These are phyloP conservation scores for Cryomyces antarcticus DNA, from an alignment of 495 filamentous ascomycete species.

Conservation along the genomic window DNA sequence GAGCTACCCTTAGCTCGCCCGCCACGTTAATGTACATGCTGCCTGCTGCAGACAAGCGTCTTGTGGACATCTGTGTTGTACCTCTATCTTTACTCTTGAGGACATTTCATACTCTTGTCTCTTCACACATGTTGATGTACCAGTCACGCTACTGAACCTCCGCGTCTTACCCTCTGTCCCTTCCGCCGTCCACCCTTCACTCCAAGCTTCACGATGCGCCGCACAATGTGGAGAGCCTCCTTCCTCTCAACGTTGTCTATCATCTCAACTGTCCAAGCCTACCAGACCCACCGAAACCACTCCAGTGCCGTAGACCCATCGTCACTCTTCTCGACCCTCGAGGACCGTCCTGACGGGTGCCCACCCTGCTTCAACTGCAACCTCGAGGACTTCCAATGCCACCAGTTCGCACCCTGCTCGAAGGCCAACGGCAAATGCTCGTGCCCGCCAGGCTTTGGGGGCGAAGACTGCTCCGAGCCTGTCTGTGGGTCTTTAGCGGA, in stretches of 20 bases:
- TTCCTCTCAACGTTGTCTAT: slow-evolving; percentile 8
- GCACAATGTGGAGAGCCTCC: no score
- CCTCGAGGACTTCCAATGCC: slow-evolving; percentile 72
- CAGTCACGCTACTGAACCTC: no score
- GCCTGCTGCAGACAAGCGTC: no score
- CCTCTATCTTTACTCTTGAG: no score
- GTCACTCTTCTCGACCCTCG: slow-evolving; percentile 27
- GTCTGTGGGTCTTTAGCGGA: slow-evolving; percentile 76
- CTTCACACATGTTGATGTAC: no score
- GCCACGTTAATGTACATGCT: no score
- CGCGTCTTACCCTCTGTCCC: no score
- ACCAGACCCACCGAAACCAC: slow-evolving; percentile 3
- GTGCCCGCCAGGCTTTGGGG: slow-evolving; percentile 81
- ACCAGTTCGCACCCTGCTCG: slow-evolving; percentile 73
- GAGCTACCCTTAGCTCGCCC: no score
- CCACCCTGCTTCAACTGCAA: slow-evolving; percentile 91
- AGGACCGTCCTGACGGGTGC: slow-evolving; percentile 37
- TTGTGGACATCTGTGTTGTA: no score
- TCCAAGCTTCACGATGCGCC: no score
- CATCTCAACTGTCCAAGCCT: background rate
- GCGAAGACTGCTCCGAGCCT: slow-evolving; percentile 74
- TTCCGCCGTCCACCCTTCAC: no score
- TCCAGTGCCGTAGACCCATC: slow-evolving; percentile 10
- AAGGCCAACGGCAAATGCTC: slow-evolving; percentile 74
- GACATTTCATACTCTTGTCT: no score